Conservation (phyloP, 129 eudicot species). For the Centrapalus pauciflorus region DNA sequence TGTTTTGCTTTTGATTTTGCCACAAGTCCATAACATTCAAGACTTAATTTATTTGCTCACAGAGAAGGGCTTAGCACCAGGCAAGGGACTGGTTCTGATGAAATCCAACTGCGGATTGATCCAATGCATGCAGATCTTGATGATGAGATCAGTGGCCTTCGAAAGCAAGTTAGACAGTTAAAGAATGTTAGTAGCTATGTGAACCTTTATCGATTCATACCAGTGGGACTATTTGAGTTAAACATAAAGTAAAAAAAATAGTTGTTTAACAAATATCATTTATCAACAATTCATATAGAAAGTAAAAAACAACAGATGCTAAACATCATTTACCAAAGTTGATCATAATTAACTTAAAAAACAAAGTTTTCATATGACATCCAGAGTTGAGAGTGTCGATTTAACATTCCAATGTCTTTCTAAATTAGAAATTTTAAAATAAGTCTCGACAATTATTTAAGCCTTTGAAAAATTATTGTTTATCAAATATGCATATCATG, state of each 20-base stretch:
- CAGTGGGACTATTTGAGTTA: not conserved
- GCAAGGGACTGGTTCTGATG: conserved; percentile 55
- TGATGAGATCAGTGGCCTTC: conserved; percentile 80
- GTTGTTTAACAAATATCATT: not conserved
- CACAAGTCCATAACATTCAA: not conserved
- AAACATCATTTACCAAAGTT: too few species aligned
- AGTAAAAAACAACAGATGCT: not conserved
- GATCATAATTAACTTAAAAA: not conserved
- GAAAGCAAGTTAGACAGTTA: conserved; percentile 72
- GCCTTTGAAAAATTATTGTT: not conserved
- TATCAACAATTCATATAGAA: too few species aligned
- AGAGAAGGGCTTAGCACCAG: conserved; percentile 95
- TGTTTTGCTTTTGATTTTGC: not conserved
- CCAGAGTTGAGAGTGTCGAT: not conserved
- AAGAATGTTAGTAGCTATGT: conserved; percentile 41
- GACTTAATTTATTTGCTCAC: conserved; percentile 12
- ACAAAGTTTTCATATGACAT: not conserved
- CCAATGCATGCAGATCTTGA: conserved; percentile 81
- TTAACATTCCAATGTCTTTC: not conserved
- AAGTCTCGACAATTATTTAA: not conserved
- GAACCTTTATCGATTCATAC: not conserved
- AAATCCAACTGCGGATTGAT: conserved; percentile 84
- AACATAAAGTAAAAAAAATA: too few species aligned
- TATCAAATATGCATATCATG: not conserved
- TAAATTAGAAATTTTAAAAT: not conserved